Conservation (phyloP, 148 eudicot species). For the Cornus controversa region DNA sequence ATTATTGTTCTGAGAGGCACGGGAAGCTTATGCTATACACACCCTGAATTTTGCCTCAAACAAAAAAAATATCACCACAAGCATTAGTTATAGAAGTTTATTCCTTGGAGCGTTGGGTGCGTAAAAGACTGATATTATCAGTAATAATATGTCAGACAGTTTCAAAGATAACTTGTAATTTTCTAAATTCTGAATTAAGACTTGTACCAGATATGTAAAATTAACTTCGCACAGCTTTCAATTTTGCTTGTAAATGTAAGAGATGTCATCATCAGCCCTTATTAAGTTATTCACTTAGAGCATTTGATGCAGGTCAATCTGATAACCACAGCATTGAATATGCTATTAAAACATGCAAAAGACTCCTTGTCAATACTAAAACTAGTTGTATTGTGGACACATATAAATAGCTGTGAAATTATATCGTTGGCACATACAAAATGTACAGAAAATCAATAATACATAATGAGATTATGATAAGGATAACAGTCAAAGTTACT, state of each 20-base stretch:
- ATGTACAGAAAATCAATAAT: constrained; percentile 15
- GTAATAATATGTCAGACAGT: no score
- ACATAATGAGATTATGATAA: not conserved
- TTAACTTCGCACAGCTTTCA: no score
- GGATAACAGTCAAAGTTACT: not conserved
- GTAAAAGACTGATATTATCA: no score
- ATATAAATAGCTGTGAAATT: constrained; percentile 3
- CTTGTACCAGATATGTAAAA: not conserved
- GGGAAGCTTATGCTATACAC: no score
- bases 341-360: not conserved
- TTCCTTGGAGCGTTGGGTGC: no score
- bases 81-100: no score
- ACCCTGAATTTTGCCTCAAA: no score
- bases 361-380: not conserved
- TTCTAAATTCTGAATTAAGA: not conserved
- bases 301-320: not conserved
- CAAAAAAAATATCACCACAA: no score
- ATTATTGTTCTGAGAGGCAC: no score
- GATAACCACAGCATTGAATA: not conserved
- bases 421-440: constrained; percentile 11
- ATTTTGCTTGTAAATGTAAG: no score
- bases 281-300: not conserved
- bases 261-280: not conserved
- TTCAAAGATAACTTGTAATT: no score
- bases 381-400: not conserved